Conservation (phyloP, 1,284 basidiomycete genomes). For the Kalmanozyma brasiliensis region DNA sequence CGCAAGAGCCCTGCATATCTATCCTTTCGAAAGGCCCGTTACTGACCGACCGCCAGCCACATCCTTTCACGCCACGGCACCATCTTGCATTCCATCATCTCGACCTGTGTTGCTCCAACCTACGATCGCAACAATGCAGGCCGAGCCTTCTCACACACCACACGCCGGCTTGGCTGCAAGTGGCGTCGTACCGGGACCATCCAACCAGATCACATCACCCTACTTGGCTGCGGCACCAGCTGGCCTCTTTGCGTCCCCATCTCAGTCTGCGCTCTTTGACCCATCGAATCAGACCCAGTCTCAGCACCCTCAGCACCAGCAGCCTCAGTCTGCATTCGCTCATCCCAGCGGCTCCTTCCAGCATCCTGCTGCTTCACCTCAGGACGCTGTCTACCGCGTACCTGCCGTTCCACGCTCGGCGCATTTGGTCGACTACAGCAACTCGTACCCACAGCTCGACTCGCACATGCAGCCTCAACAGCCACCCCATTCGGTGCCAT, state of each 20-base stretch:
- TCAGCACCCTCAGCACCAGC: constrained; percentile 29
- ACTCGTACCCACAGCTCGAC: constrained; percentile 30
- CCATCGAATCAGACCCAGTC: constrained; percentile 18
- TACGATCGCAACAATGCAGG: constrained; percentile 25
- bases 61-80: background rate
- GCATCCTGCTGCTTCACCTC: constrained; percentile 18
- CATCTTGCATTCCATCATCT: no score
- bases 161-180: constrained; percentile 12
- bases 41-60: no score
- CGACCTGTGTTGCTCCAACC: background rate
- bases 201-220: constrained; percentile 23
- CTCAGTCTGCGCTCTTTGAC: constrained; percentile 19
- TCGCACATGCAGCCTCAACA: constrained; percentile 19
- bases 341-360: constrained; percentile 19
- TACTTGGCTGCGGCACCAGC: constrained; percentile 31
- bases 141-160: constrained; percentile 26
- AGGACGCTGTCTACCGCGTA: constrained; percentile 29
- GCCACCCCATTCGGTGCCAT: constrained; percentile 17
- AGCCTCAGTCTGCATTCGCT: constrained; percentile 14
- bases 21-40: no score
- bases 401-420: constrained; percentile 24
- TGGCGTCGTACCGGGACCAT: background rate
- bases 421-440: constrained; percentile 28
- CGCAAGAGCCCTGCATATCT: no score
- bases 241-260: constrained; percentile 25